Percentiles rank a stretch among this genome's conserved stretches.
Evolutionary conservation across 768 basidiomycete species (phyloP).

Genomic region (Thelephora aurantiotincta): DNA sequence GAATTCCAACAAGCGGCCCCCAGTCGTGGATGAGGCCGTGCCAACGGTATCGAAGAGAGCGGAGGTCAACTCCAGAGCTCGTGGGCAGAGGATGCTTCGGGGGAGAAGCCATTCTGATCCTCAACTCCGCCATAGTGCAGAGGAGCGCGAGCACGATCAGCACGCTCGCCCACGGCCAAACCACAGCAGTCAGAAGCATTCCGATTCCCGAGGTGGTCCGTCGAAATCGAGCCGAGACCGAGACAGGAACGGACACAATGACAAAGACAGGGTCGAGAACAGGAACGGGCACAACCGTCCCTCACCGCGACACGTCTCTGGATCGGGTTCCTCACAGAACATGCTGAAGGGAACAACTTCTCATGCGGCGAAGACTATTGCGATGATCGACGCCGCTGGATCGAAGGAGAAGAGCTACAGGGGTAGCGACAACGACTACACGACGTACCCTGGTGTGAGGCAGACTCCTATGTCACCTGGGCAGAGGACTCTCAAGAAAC

Average conservation of each 20-base stretch:
- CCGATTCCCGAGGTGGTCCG: neutral
- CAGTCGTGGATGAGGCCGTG: neutral
- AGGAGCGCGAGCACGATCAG: conserved; percentile 3
- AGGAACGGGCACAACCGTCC: conserved; percentile 4
- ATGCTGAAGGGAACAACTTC: conserved; percentile 20
- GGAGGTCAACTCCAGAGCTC: conserved; percentile 8
- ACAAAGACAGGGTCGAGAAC: neutral
- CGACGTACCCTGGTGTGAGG: neutral
- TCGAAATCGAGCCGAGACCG: neutral
- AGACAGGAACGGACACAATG: too few species aligned
- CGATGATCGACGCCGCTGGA: conserved; percentile 41
- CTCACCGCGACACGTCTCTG: conserved; percentile 5
- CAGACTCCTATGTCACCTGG: neutral
- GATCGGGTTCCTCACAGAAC: conserved; percentile 7
- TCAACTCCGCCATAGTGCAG: conserved; percentile 20
- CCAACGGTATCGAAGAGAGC: conserved; percentile 7
- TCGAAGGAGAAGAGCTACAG: conserved; percentile 12
- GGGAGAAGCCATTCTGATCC: conserved; percentile 14
- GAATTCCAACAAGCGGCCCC: neutral
- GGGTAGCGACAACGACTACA: neutral
- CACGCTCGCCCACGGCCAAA: neutral
- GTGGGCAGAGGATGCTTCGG: conserved; percentile 9
- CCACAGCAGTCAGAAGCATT: neutral
- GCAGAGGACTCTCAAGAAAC: too few species aligned
- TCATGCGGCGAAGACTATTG: conserved; percentile 47